phyloP scores from a whole-genome alignment of 345 rosid genomes.

The Garcia nutans region DNA sequence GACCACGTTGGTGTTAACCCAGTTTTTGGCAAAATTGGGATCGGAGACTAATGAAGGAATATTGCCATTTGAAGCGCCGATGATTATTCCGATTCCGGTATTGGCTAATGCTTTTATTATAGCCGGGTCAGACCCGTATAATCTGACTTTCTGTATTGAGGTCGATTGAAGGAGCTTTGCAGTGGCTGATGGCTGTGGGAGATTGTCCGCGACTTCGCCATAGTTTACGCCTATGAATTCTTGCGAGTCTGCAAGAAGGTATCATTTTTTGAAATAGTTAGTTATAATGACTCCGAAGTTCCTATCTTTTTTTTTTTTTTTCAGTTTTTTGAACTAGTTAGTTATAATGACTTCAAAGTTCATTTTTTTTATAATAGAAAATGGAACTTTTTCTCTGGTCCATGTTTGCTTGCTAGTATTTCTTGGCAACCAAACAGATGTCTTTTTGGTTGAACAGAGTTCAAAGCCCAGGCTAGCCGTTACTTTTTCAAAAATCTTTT shows the following conservation, averaged over 20 bases:
- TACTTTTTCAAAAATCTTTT: background rate
- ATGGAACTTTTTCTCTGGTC: too few species aligned
- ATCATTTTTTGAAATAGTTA: background rate
- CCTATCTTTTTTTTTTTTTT: too few species aligned
- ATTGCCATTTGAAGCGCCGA: constrained; percentile 77
- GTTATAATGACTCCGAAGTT: too few species aligned
- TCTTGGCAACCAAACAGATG: background rate
- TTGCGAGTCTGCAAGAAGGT: constrained; percentile 50
- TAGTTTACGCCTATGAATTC: constrained; percentile 83
- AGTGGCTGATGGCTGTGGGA: constrained; percentile 81
- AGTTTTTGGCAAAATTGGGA: constrained; percentile 67
- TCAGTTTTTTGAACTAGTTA: background rate
- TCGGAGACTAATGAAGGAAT: constrained; percentile 77
- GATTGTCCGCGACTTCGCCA: constrained; percentile 86
- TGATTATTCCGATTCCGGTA: constrained; percentile 70
- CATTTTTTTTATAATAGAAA: too few species aligned
- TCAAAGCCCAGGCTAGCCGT: constrained; percentile 2
- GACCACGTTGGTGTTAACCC: constrained; percentile 72
- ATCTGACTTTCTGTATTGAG: constrained; percentile 62
- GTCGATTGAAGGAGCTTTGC: constrained; percentile 81
- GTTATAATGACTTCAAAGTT: too few species aligned
- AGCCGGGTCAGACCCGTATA: constrained; percentile 84
- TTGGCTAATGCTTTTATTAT: constrained; percentile 74
- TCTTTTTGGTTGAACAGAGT: background rate
- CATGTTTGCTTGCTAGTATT: background rate